Conservation (phyloP, 2,329 filamentous ascomycete species). For the Cladophialophora yegresii region DNA sequence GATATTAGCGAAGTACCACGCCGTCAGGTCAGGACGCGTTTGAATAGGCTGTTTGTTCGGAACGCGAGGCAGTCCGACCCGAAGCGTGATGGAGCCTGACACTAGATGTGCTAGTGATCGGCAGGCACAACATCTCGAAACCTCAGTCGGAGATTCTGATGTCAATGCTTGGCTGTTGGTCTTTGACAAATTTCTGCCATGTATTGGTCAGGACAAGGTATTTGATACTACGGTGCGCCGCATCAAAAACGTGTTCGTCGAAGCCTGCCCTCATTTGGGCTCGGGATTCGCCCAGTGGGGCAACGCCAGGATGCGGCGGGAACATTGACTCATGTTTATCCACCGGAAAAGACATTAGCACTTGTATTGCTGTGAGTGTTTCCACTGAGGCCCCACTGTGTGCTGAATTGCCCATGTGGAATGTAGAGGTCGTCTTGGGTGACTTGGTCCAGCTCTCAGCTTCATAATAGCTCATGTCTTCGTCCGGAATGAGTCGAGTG, state of each 20-base stretch:
- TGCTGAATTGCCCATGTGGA: background rate
- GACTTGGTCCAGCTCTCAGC: constrained; percentile 1
- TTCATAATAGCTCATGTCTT: background rate
- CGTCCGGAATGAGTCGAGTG: background rate
- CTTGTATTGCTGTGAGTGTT: background rate
- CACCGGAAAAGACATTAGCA: background rate
- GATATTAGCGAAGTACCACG: too few relatives aligned
- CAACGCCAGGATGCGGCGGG: constrained; percentile 29
- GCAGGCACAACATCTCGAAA: background rate
- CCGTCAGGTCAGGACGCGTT: too few relatives aligned
- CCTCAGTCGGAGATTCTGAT: background rate
- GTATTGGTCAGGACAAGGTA: constrained; percentile 65
- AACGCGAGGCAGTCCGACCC: background rate
- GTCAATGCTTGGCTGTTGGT: constrained; percentile 1
- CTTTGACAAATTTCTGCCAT: constrained; percentile 60
- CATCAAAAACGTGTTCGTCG: constrained; percentile 56
- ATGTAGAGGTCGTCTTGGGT: background rate
- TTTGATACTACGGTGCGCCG: constrained; percentile 58
- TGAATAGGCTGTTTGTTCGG: too few relatives aligned
- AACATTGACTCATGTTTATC: constrained; percentile 20
- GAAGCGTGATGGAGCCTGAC: background rate
- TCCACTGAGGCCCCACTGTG: background rate
- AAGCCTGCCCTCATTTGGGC: constrained; percentile 43
- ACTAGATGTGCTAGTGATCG: background rate
- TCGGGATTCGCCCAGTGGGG: constrained; percentile 35